Percentiles rank a stretch among this genome's conserved stretches.
Conservation (phyloP, 371 early-diverging fungal species). For the Chytridium lagenaria region DNA sequence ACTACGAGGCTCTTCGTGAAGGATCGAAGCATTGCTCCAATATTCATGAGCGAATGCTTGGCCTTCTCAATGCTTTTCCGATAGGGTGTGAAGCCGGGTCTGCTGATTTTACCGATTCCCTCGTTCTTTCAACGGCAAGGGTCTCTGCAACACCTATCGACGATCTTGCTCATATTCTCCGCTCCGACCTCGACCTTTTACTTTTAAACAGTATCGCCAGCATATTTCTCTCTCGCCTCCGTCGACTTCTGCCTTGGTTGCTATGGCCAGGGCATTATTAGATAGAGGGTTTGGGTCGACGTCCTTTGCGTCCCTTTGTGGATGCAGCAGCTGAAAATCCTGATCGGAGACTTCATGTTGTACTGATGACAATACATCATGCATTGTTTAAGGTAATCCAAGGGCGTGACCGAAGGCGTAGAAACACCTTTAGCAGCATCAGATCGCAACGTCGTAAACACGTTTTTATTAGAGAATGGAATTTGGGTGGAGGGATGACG, state of each 20-base stretch:
- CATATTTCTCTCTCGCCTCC: not conserved
- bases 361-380: not conserved
- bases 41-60: not conserved
- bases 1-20: not conserved
- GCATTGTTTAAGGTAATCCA: not conserved
- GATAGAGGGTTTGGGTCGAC: not conserved
- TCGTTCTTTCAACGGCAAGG: not conserved
- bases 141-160: not conserved
- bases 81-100: not conserved
- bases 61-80: not conserved
- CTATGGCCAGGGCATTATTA: not conserved
- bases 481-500: too few relatives aligned
- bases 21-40: not conserved
- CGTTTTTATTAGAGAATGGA: not conserved
- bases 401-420: too few relatives aligned
- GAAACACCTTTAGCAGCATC: not conserved
- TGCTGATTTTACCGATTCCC: not conserved
- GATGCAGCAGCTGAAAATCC: not conserved
- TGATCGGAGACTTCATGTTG: not conserved
- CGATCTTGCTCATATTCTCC: not conserved
- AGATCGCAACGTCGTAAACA: not conserved
- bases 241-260: not conserved
- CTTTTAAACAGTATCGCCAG: not conserved
- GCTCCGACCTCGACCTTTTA: not conserved
- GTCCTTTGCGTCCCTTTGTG: not conserved